Conservation (phyloP, 176 grass and related monocot genomes). For the sorghum (Sorghum bicolor) region DNA sequence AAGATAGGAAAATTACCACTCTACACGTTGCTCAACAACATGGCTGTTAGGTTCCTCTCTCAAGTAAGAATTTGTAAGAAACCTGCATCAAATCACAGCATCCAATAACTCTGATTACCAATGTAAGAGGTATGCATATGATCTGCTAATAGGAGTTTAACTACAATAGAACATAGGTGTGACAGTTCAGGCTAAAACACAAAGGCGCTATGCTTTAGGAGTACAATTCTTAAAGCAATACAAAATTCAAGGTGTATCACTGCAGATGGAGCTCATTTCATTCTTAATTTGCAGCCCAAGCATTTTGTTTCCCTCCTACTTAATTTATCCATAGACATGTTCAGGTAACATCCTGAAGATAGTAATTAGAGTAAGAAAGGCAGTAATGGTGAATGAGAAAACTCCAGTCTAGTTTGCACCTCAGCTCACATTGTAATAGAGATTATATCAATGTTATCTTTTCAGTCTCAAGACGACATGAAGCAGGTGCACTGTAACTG, state of each 20-base stretch:
- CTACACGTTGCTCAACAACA: constrained; percentile 92
- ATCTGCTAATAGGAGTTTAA: neutral
- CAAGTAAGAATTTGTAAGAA: constrained; percentile 88
- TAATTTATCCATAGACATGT: constrained; percentile 4
- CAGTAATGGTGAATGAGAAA: neutral
- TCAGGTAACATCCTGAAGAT: neutral
- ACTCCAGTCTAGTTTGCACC: neutral
- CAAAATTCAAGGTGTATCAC: neutral
- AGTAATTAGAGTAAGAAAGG: neutral
- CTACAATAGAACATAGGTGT: neutral
- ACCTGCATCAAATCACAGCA: constrained; percentile 44
- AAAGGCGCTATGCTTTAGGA: neutral
- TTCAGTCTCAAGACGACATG: neutral
- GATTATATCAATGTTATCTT: neutral
- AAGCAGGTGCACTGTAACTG: neutral
- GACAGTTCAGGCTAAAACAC: neutral
- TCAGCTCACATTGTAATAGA: neutral
- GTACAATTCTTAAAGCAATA: constrained; percentile 21
- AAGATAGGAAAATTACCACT: constrained; percentile 65
- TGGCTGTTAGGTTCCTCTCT: constrained; percentile 95
- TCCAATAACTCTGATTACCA: constrained; percentile 1
- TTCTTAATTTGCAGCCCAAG: constrained; percentile 1
- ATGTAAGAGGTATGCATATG: neutral
- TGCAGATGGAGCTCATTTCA: neutral
- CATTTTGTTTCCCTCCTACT: neutral